Base-by-base conservation (phyloP, 371 early-diverging fungal species). In the Mucor velutinosus region DNA sequence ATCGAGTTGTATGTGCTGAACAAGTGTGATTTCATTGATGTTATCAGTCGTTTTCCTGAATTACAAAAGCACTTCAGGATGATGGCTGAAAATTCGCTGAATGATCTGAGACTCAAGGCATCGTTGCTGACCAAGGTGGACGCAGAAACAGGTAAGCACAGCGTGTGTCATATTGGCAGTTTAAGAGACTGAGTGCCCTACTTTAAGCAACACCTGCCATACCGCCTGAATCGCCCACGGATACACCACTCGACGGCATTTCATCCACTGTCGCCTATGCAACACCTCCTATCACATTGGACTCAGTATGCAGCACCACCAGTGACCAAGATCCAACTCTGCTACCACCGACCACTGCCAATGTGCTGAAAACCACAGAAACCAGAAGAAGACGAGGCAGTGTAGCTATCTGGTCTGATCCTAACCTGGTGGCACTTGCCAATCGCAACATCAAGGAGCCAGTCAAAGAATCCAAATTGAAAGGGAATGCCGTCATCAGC, bases 361-460 rank as follows among this genome's bases (percentile, higher is more conserved):
- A 41, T 19, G 66, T 74, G 12, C 58, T 86, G 1, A 76, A 77
- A 51, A 72, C 68, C 10, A 74, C 67, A 23, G 87, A 77, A 32
- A 84, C 85, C 0, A 72, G 78, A 57, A 69, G 73, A 62, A 77
- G 95, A 55, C 76, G 94, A 25, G 90, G 87, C 5, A 91, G 91
- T 62, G 89, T 95, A 0, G 95, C 95, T 0, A 92, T 94, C 4
- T 95, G 95, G 95, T 77, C 91, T 0, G 94, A 94, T 64, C 89
- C 92, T 41, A 71, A 82, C 12, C 67, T 95, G 17, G 73, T 88
- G 64, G 84, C 88, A 33, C 60, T 93, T 8, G 84, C 83, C 7
- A 79, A 74, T 23, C 45, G 66, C 32, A 32, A 45, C 5, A 47
- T 64, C 32, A 73, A 64, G 21, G 74, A 58, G 2, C 29, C 45